Evolutionary conservation across 1,284 basidiomycete species (phyloP), one percentile per base, ranked within the genome.

Genomic region (Fomitopsis schrenkii): DNA sequence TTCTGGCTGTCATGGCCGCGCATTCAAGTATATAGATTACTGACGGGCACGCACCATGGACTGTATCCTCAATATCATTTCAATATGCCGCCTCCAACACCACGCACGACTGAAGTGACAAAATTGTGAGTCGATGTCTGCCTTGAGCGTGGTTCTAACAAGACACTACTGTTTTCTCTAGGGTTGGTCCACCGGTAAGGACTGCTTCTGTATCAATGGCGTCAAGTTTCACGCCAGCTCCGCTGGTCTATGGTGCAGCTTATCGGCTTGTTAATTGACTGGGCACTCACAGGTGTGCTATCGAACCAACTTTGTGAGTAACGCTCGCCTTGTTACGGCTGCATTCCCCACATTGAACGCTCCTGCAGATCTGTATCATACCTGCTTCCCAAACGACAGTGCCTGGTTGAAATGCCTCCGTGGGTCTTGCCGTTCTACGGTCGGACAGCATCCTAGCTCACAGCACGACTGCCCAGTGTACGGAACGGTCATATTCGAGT

Each of bases 401-500:
- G 1, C 15, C 7, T 42, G 41, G 41, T 6, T 42, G 19, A 10
- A 48, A 48, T 22, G 46, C 19, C 28, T 48, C 6, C 15, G 19
- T 48, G 46, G 15, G 15, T 36, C 35, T 7, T 36, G 7, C 35
- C 15, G 22, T 7, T 48, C 28, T 6, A 42, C 4, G 15, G n/a
- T 28, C 3, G 9, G 12, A 6, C 22, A 7, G 6, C 22, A 7
- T 26, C 7, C 6, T 30, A 19, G 19, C 46, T 48, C 28, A 36
- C 35, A 36, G 10, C 10, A 36, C 35, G 7, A 36, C 35, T 17
- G 8, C 22, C 42, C 57, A 60, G 59, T 60, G 9, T 60, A 56
- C 36, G 59, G 30, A 14, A 50, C 55, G 2, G 28, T 56, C 36
- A 22, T 56, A 8, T 60, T 48, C 45, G 59, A 60, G 41, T 60